Base-by-base conservation (phyloP, 768 basidiomycete genomes). In the Agaricus subrufescens region DNA sequence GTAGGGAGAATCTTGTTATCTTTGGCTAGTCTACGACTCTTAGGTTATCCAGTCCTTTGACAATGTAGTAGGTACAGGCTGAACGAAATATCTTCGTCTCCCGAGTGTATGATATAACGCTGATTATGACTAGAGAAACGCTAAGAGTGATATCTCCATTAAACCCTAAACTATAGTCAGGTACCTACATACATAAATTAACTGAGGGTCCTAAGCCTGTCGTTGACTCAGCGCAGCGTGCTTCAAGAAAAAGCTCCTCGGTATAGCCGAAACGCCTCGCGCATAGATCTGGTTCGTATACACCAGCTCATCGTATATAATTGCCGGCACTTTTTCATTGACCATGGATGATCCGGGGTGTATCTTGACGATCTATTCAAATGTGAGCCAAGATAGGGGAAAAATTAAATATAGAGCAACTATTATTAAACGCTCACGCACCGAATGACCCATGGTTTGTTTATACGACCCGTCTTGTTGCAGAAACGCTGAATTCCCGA, bases 251-350 rank as follows among this genome's bases (percentile, higher is more conserved):
- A 76, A 74, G 60, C 65, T 71, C 50, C 86, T 86, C 3, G 87
- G 83, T 39, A 98, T 82, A 1, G 83, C 74, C 0, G 94, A 95
- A 10, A 96, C 95, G n/a, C 88, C 89, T 2, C 95, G 85, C 2
- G 94, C 95, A 63, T 95, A 98, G 40, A 91, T 85, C 54, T 86
- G 84, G 57, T 80, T 89, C 14, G 92, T 94, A 64, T 86, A 85
- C 47, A 92, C 96, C 66, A 99, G 72, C 66, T 99, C 97, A 67
- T 96, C 89, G 66, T 91, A 99, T 38, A 99, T 80, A 59, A 99
- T 93, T 4, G 88, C 92, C 0, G 86, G 85, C 0, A 86, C 82
- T 66, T 90, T 91, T 65, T 89, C 92, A 61, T 89, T 86, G 62
- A 80, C 82, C 63, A 98, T 66, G 3, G 83, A 79, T 30, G 95